phyloP scores from a whole-genome alignment of 2,329 filamentous ascomycete genomes.

The Cryphonectria carpinicola region DNA sequence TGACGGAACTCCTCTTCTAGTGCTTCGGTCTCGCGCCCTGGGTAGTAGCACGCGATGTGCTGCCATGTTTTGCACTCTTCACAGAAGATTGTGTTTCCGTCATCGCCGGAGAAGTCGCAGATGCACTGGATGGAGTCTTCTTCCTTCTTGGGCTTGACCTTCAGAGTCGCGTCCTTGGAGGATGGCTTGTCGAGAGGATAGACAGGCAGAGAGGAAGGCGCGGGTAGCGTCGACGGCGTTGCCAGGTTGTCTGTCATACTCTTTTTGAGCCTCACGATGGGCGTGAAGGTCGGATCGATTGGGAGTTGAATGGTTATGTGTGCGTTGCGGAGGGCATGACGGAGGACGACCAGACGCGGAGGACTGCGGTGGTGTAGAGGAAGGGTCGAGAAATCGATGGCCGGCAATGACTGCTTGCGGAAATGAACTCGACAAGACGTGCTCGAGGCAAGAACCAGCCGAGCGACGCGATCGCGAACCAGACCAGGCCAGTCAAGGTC shows the following conservation, averaged over 20 bases:
- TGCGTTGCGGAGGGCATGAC: slow-evolving; percentile 62
- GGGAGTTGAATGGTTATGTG: slow-evolving; percentile 51
- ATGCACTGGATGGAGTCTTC: slow-evolving; percentile 97
- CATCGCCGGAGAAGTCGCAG: slow-evolving; percentile 90
- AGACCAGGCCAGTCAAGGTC: neutral
- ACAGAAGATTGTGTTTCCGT: slow-evolving; percentile 96
- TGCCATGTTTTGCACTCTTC: slow-evolving; percentile 97
- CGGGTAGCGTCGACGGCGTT: slow-evolving; percentile 58
- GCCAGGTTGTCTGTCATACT: slow-evolving; percentile 67
- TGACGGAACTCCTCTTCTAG: slow-evolving; percentile 72
- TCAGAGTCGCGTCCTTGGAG: slow-evolving; percentile 46
- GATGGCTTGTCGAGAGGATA: slow-evolving; percentile 45
- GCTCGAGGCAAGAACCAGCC: neutral
- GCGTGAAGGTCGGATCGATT: slow-evolving; percentile 41
- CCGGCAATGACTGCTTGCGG: slow-evolving; percentile 10
- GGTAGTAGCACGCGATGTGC: slow-evolving; percentile 96
- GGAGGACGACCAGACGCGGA: slow-evolving; percentile 50
- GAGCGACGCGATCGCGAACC: slow-evolving; percentile 4
- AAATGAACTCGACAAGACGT: neutral
- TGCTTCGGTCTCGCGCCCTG: slow-evolving; percentile 71
- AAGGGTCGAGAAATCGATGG: slow-evolving; percentile 24
- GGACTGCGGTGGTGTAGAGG: slow-evolving; percentile 27
- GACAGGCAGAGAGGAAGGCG: slow-evolving; percentile 57
- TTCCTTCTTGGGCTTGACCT: slow-evolving; percentile 62
- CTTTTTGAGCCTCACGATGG: slow-evolving; percentile 51